Percentiles rank a stretch among this genome's conserved stretches.
phyloP scores from a whole-genome alignment of 257 asterid genomes.

The Penstemon newberryi region DNA sequence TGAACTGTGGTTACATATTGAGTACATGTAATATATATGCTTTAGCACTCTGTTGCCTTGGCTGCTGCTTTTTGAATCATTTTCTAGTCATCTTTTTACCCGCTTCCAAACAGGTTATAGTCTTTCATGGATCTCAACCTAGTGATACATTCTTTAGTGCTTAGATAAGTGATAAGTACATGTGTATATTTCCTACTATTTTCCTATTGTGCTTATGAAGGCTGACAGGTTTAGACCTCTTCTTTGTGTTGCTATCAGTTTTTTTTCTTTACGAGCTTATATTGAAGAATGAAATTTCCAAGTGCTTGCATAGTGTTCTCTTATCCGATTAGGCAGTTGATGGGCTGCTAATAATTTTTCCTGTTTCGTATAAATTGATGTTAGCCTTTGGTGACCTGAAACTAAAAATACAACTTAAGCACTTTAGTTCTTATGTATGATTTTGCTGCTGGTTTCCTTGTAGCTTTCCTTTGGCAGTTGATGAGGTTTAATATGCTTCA shows the following conservation, averaged over 20 bases:
- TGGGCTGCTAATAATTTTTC: slow-evolving; percentile 12
- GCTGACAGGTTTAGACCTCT: background rate
- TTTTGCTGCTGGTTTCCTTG: slow-evolving; percentile 30
- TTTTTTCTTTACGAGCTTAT: background rate
- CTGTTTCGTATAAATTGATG: slow-evolving; percentile 14
- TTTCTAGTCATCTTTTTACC: background rate
- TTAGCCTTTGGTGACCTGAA: slow-evolving; percentile 15
- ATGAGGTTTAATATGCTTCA: slow-evolving; percentile 97
- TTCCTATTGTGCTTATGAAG: slow-evolving; percentile 6
- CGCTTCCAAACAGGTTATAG: background rate
- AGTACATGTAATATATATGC: background rate
- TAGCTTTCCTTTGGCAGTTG: slow-evolving; percentile 99
- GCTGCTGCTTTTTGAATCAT: slow-evolving; percentile 9
- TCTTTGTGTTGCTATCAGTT: background rate
- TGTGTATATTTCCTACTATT: background rate
- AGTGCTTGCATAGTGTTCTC: background rate
- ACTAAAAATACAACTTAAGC: slow-evolving; percentile 10
- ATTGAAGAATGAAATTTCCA: background rate
- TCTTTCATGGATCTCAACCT: too few species aligned
- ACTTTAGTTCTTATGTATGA: slow-evolving; percentile 22
- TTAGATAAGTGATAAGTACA: background rate
- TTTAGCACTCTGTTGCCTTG: background rate
- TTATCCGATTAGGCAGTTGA: slow-evolving; percentile 14
- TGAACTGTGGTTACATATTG: background rate
- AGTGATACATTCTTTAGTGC: too few species aligned